These are phyloP conservation scores for Boletus speciosus DNA, from an alignment of 768 basidiomycete genomes.

Conservation along the genomic window DNA sequence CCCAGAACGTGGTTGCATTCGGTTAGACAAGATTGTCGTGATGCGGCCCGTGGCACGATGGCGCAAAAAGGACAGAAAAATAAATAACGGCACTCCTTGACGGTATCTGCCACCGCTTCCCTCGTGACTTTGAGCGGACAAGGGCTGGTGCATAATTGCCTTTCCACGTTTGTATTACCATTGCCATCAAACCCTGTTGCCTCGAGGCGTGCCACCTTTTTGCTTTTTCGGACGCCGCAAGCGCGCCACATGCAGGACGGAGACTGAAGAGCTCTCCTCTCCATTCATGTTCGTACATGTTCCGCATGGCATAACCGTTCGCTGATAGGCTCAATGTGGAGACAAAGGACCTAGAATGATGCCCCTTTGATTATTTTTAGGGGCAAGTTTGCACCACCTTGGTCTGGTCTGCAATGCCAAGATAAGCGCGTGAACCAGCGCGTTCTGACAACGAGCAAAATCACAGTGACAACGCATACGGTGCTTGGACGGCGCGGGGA, in stretches of 20 bases:
- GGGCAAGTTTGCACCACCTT: background rate
- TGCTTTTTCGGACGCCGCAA: slow-evolving; percentile 11
- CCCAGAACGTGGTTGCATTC: slow-evolving; percentile 27
- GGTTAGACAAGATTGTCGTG: slow-evolving; percentile 5
- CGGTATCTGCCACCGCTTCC: slow-evolving; percentile 9
- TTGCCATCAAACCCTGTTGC: slow-evolving; percentile 28
- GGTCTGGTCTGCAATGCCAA: background rate
- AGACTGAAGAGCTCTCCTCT: background rate
- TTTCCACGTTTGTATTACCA: background rate
- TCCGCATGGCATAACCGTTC: slow-evolving; percentile 7
- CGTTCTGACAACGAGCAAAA: background rate
- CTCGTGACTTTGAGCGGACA: slow-evolving; percentile 13
- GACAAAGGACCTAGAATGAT: background rate
- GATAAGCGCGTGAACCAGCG: slow-evolving; percentile 7
- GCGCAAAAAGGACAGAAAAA: background rate
- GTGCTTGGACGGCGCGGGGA: slow-evolving; percentile 23
- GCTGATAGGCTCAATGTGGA: slow-evolving; percentile 16
- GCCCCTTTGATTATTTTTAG: background rate
- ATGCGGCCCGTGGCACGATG: background rate
- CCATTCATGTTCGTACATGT: background rate
- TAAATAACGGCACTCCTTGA: slow-evolving; percentile 5
- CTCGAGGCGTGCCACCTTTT: slow-evolving; percentile 23
- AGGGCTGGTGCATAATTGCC: background rate
- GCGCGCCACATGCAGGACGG: slow-evolving; percentile 16
- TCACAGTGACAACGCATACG: slow-evolving; percentile 2